Evolutionary conservation across 352 stramenopile genomes (phyloP), one percentile per base, ranked within the genome.

Genomic region (Phytophthora pistaciae): DNA sequence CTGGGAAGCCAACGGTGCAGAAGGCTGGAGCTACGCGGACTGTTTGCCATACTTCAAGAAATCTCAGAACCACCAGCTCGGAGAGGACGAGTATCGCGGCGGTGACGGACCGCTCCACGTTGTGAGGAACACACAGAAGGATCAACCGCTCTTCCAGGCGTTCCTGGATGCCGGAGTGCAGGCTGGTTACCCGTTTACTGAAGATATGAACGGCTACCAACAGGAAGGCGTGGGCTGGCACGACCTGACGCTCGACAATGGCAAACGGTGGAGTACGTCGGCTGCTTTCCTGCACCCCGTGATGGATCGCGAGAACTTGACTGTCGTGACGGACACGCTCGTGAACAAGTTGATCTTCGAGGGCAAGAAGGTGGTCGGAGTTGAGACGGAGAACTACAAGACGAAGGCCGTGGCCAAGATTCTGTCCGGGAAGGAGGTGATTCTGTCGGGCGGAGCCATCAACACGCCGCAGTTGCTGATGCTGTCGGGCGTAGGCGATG

Each of bases 201-300:
- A 91, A 9, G 80, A 95, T 68, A 93, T 94, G 83, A 97, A 96
- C 72, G 90, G 88, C 5, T 95, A 86, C 76, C 85, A 92, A 67
- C 88, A 97, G 72, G 87, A 95, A 68, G 89, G 88, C 20, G 91
- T 96, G 48, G 90, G 90, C 3, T 95, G 88, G 82, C 92, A 95
- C 76, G 90, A 96, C 68, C 84, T 87, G 79, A 96, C 88, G 5
- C 80, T 96, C 44, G 72, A 94, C 74, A 79, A 94, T 38, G 90
- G 90, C 58, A 76, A 79, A 58, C 87, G 90, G 16, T 95, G 85
- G 75, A 95, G 82, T 44, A 74, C 85, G 0, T 77, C 90, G 0
- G 64, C 81, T 0, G 87, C 82, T 33, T 96, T 94, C 60, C 52
- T 96, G 18, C 87, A 86, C 16, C 89, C 87, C 0, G 80, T 83